phyloP scores from a whole-genome alignment of 1,284 basidiomycete species.

The Microbotryum violaceum region DNA sequence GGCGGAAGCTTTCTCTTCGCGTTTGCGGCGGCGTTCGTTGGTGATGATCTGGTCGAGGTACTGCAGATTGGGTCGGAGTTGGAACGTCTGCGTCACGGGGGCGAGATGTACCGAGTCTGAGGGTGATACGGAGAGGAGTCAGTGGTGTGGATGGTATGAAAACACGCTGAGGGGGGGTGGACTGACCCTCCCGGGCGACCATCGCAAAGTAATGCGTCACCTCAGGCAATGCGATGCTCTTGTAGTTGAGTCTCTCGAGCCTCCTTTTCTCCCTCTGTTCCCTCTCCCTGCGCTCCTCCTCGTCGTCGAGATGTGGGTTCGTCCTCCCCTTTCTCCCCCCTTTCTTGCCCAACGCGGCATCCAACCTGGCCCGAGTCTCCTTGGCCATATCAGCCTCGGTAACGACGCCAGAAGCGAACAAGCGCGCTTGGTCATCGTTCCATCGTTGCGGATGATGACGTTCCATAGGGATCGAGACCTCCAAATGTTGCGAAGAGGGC shows the following conservation, averaged over 20 bases:
- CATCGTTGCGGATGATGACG: conserved; percentile 28
- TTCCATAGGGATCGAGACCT: conserved; percentile 36
- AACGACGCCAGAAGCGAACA: conserved; percentile 31
- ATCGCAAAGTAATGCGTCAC: conserved; percentile 38
- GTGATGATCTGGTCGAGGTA: conserved; percentile 37
- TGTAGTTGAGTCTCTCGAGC: conserved; percentile 33
- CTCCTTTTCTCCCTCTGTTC: conserved; percentile 24
- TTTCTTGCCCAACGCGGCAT: conserved; percentile 3
- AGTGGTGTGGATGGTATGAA: neutral
- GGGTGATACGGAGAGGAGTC: neutral
- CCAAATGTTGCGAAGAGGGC: conserved; percentile 33
- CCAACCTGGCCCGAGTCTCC: neutral
- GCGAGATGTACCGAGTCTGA: conserved; percentile 36
- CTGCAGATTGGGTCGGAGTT: conserved; percentile 35
- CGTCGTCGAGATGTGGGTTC: conserved; percentile 13
- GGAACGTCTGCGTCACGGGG: conserved; percentile 37
- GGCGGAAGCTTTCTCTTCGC: conserved; percentile 15
- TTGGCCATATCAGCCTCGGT: conserved; percentile 25
- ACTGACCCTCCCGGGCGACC: conserved; percentile 34
- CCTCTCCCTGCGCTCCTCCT: conserved; percentile 18
- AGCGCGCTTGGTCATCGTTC: conserved; percentile 34
- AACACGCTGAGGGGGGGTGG: too few relatives aligned
- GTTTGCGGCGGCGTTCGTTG: conserved; percentile 31
- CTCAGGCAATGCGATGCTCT: conserved; percentile 35
- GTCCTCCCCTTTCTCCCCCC: conserved; percentile 16